Base-by-base conservation (phyloP, 23 red algal species). In the Gracilaria gracilis region DNA sequence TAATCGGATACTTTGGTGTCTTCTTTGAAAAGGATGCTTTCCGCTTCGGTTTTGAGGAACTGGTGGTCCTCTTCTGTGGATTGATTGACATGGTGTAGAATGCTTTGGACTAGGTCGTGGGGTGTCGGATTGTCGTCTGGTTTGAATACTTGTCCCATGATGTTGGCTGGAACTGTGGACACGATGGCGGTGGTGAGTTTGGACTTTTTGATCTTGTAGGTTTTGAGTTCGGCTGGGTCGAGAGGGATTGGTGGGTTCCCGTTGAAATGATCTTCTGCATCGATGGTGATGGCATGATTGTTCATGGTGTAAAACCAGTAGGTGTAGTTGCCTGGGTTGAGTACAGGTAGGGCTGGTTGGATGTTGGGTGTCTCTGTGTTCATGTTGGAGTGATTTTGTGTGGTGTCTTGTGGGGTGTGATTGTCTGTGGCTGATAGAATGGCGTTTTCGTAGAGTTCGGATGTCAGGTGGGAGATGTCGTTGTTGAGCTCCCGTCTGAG, bases 371-470 rank as follows among this genome's bases (percentile, higher is more conserved):
- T 46, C 42, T 46, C 42, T 4, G 4, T 46, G 42, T 46, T 46
- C 42, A 46, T 46, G 11, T 4, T 46, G 42, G 42, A 46, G 42
- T 46, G 42, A 46, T 46, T 46, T 74, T 74, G 19, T 49, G 19
- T 74, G 25, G 20, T 74, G 23, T 74, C 25, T 74, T 74, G 25
- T 67, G 17, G 62, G 13, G 62, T 67, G 62, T 67, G 62, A 0
- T 67, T 67, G 11, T 67, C 62, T 67, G 62, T 67, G 25, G 62
- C 62, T 67, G 62, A 40, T 35, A 74, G 67, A 74, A 74, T 74
- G 67, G 2, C 67, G 67, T 23, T 74, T 19, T 3, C 42, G 19
- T 31, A 47, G 35, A 74, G 67, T n/a, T 46, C 42, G 42, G 42
- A 46, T 46, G 67, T 42, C 42, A 40, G 67, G 67, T 40, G 35